Conservation (phyloP, 805 yeast species). For the Brettanomyces anomalus region DNA sequence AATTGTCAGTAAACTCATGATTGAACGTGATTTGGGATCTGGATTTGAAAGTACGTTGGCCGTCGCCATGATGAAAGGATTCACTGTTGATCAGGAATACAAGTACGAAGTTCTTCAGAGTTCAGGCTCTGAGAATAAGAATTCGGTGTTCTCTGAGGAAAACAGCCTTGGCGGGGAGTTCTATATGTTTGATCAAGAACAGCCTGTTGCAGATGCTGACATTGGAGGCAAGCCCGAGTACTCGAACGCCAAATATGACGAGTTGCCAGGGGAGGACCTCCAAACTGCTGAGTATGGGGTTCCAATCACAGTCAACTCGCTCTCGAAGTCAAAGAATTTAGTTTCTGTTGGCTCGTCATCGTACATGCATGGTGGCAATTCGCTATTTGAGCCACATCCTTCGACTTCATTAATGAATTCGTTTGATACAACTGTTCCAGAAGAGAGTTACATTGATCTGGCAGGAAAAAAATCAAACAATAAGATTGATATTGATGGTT, state of each 20-base stretch:
- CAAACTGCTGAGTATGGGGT: neutral
- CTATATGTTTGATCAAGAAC: slow-evolving; percentile 27
- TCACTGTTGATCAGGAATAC: slow-evolving; percentile 38
- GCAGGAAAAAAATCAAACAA: neutral
- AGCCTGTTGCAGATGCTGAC: neutral
- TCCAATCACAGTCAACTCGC: neutral
- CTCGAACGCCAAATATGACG: neutral
- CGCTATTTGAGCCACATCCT: slow-evolving; percentile 9
- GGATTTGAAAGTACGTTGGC: slow-evolving; percentile 24
- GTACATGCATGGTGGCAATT: slow-evolving; percentile 7
- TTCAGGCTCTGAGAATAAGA: neutral
- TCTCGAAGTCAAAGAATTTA: neutral
- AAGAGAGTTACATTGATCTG: neutral
- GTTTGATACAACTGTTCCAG: slow-evolving; percentile 1
- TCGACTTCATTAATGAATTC: slow-evolving; percentile 7
- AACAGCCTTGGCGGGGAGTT: slow-evolving; percentile 21
- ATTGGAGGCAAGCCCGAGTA: neutral
- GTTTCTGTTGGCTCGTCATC: slow-evolving; percentile 2
- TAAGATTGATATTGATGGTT: neutral
- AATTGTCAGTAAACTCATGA: slow-evolving; percentile 31
- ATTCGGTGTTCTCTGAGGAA: neutral
- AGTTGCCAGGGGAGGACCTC: neutral
- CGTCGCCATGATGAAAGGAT: slow-evolving; percentile 27
- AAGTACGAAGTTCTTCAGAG: slow-evolving; percentile 14
- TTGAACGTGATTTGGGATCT: slow-evolving; percentile 30